These are phyloP conservation scores for Aspergillus tanneri DNA, from an alignment of 2,329 filamentous ascomycete genomes.

Conservation along the genomic window DNA sequence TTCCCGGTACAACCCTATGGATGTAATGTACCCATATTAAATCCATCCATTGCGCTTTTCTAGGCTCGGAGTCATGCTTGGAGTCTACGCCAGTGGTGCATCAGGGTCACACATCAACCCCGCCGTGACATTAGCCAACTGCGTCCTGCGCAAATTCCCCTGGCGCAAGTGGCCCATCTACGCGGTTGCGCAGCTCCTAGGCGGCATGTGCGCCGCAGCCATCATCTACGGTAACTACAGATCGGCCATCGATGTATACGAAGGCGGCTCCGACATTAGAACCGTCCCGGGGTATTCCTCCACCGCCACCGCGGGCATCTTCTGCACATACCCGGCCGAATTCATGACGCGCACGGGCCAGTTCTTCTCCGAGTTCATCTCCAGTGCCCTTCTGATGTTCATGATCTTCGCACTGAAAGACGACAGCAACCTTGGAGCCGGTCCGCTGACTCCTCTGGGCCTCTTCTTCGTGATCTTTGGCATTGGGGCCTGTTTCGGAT, in stretches of 20 bases:
- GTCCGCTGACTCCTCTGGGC: conserved; percentile 58
- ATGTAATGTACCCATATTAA: background rate
- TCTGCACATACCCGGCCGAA: conserved; percentile 66
- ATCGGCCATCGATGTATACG: conserved; percentile 63
- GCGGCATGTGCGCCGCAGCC: conserved; percentile 62
- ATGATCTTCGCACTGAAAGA: conserved; percentile 67
- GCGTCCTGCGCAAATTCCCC: conserved; percentile 65
- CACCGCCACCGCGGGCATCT: conserved; percentile 67
- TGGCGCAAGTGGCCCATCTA: conserved; percentile 72
- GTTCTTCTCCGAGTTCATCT: conserved; percentile 72
- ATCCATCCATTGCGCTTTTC: background rate
- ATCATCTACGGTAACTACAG: conserved; percentile 65
- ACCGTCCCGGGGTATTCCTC: conserved; percentile 58
- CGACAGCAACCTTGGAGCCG: conserved; percentile 51
- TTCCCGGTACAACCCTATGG: too few relatives aligned
- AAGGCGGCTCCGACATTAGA: conserved; percentile 58
- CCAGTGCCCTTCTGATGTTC: conserved; percentile 67
- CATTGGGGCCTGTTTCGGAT: conserved; percentile 70
- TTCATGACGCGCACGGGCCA: conserved; percentile 65
- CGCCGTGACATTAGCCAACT: conserved; percentile 69
- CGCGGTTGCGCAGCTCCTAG: conserved; percentile 63
- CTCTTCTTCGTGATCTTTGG: conserved; percentile 73
- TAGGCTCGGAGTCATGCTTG: conserved; percentile 66
- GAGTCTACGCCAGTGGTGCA: conserved; percentile 60
- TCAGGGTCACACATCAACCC: conserved; percentile 69